These are phyloP conservation scores for Beauveria pseudobassiana DNA, from an alignment of 2,329 filamentous ascomycete species.

Conservation along the genomic window DNA sequence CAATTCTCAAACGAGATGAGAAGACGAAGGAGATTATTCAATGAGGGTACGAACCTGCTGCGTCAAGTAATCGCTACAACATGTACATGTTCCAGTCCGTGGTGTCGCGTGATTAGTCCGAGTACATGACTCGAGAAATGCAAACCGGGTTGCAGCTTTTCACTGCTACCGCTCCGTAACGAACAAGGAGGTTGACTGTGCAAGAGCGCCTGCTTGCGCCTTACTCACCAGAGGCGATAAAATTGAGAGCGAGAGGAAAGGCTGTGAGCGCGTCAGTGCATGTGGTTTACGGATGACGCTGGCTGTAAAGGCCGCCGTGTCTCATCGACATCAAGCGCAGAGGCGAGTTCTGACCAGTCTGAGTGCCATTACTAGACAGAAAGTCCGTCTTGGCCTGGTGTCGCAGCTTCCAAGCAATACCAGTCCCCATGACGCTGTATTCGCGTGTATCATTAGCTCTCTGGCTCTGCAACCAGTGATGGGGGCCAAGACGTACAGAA, in stretches of 20 bases:
- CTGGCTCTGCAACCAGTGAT: neutral
- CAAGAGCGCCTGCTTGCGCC: constrained; percentile 18
- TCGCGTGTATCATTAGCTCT: neutral
- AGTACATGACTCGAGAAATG: neutral
- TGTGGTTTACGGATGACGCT: constrained; percentile 5
- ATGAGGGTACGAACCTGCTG: constrained; percentile 35
- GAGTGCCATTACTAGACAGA: constrained; percentile 70
- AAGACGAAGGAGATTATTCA: constrained; percentile 29
- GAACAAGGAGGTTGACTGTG: constrained; percentile 26
- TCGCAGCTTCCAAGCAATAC: constrained; percentile 49
- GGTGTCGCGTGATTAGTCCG: neutral
- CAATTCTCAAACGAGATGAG: constrained; percentile 18
- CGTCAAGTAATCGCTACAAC: neutral
- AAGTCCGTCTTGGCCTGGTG: constrained; percentile 63
- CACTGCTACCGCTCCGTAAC: constrained; percentile 56
- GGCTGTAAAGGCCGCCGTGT: neutral
- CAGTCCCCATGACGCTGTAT: constrained; percentile 54
- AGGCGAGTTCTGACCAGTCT: constrained; percentile 60
- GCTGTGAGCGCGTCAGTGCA: constrained; percentile 43
- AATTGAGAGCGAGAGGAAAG: constrained; percentile 75
- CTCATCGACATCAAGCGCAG: constrained; percentile 5
- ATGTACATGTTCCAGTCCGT: neutral
- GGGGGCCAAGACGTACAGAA: constrained; percentile 53
- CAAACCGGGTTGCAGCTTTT: neutral
- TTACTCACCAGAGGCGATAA: constrained; percentile 85